phyloP scores from a whole-genome alignment of 176 grass and related monocot species.

The Urochloa ruziziensis region DNA sequence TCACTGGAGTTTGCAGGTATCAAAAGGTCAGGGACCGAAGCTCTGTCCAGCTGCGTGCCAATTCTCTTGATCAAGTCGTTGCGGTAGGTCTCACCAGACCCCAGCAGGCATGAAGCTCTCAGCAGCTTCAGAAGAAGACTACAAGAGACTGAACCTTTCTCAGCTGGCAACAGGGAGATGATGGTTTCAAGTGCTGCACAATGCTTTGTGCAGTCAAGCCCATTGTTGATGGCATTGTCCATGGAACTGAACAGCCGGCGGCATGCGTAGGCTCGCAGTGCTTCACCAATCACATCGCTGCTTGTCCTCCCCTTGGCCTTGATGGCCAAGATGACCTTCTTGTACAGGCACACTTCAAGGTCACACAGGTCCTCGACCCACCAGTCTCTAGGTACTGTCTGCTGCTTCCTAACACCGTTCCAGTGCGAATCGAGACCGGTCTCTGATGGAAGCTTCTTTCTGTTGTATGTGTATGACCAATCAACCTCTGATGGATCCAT shows the following conservation, averaged over 20 bases:
- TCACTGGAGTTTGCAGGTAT: slow-evolving; percentile 33
- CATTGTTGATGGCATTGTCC: slow-evolving; percentile 45
- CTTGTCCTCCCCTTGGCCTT: slow-evolving; percentile 54
- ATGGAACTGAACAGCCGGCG: slow-evolving; percentile 56
- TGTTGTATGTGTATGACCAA: slow-evolving; percentile 96
- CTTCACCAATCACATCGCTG: slow-evolving; percentile 66
- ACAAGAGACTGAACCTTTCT: slow-evolving; percentile 60
- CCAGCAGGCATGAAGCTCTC: slow-evolving; percentile 62
- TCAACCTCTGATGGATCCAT: slow-evolving; percentile 82
- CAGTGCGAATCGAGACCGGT: slow-evolving; percentile 59
- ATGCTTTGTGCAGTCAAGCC: slow-evolving; percentile 45
- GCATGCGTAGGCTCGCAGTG: slow-evolving; percentile 69
- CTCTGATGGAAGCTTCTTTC: slow-evolving; percentile 77
- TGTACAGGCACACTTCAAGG: slow-evolving; percentile 79
- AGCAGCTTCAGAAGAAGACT: slow-evolving; percentile 77
- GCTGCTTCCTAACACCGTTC: slow-evolving; percentile 79
- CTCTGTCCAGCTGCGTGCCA: slow-evolving; percentile 62
- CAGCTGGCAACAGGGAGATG: slow-evolving; percentile 53
- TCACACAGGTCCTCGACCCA: slow-evolving; percentile 99
- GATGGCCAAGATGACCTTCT: slow-evolving; percentile 66
- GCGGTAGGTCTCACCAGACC: slow-evolving; percentile 32
- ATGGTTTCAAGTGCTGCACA: slow-evolving; percentile 54
- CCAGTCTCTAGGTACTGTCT: slow-evolving; percentile 75
- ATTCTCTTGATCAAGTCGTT: slow-evolving; percentile 50
- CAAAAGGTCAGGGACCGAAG: slow-evolving; percentile 69